phyloP scores from a whole-genome alignment of 2,329 filamentous ascomycete species.

The Aspergillus ochraceus region DNA sequence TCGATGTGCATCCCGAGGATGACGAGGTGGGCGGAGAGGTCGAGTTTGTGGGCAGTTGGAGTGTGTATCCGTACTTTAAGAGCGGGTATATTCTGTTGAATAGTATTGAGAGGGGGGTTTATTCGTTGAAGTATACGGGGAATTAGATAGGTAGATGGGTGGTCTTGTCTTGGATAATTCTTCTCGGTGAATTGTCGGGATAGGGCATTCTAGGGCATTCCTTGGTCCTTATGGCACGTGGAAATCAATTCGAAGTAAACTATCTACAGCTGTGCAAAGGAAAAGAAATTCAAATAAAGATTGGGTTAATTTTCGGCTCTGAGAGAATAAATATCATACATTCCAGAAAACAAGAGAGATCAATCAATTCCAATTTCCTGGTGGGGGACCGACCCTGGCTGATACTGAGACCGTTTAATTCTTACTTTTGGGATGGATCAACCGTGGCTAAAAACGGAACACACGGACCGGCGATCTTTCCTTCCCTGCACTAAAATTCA shows the following conservation, averaged over 20 bases:
- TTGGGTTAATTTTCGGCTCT: no score
- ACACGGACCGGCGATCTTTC: no score
- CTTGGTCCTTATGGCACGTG: not conserved
- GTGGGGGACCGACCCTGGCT: no score
- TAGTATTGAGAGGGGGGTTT: conserved; percentile 20
- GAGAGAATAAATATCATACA: no score
- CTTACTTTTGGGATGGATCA: no score
- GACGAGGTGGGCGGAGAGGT: conserved; percentile 14
- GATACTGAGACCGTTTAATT: no score
- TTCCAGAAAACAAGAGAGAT: no score
- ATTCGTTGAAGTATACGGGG: conserved; percentile 20
- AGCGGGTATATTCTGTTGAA: conserved; percentile 18
- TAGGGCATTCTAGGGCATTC: not conserved
- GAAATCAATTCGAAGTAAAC: not conserved
- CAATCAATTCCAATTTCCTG: no score
- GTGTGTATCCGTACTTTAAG: conserved; percentile 19
- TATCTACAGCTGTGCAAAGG: not conserved
- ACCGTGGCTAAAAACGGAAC: no score
- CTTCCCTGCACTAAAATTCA: no score
- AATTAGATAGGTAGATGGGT: not conserved
- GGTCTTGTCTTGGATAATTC: not conserved
- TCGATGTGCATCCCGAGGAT: conserved; percentile 19
- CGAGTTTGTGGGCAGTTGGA: conserved; percentile 19
- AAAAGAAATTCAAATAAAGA: not conserved
- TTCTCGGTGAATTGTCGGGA: not conserved